Evolutionary conservation across 73 alveolate species (phyloP).

Genomic region (Breviolum minutum): DNA sequence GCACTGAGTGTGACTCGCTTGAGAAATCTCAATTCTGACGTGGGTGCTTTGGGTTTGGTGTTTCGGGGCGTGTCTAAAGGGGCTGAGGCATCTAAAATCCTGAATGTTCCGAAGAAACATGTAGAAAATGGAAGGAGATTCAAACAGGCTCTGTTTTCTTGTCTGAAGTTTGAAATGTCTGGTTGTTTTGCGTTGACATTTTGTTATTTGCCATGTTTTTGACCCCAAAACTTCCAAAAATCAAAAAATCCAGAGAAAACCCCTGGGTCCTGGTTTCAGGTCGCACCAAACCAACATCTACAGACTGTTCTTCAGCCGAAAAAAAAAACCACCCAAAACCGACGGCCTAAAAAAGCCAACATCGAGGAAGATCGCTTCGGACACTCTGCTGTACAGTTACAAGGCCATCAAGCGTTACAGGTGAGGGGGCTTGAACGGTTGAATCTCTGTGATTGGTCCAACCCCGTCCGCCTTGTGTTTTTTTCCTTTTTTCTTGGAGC

Average conservation of each 20-base stretch:
- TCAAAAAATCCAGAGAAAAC: neutral
- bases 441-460: neutral
- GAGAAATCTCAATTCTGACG: neutral
- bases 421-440: neutral
- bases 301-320: neutral
- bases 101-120: too few species aligned
- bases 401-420: constrained; percentile 43
- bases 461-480: neutral
- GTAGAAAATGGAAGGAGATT: neutral
- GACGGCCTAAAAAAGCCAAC: neutral
- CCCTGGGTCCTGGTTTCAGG: neutral
- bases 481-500: too few species aligned
- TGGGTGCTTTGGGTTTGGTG: too few species aligned
- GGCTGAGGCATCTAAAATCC: too few species aligned
- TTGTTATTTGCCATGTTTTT: too few species aligned
- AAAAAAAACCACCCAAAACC: neutral
- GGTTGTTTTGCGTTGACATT: too few species aligned
- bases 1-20: neutral
- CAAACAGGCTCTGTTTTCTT: neutral
- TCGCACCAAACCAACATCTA: too few species aligned
- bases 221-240: neutral
- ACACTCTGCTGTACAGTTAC: neutral
- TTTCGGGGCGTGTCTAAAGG: neutral
- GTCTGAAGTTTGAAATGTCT: too few species aligned
- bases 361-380: constrained; percentile 26